These are phyloP conservation scores for Hypoxylon sp. DNA, from an alignment of 2,329 filamentous ascomycete species.

Conservation along the genomic window DNA sequence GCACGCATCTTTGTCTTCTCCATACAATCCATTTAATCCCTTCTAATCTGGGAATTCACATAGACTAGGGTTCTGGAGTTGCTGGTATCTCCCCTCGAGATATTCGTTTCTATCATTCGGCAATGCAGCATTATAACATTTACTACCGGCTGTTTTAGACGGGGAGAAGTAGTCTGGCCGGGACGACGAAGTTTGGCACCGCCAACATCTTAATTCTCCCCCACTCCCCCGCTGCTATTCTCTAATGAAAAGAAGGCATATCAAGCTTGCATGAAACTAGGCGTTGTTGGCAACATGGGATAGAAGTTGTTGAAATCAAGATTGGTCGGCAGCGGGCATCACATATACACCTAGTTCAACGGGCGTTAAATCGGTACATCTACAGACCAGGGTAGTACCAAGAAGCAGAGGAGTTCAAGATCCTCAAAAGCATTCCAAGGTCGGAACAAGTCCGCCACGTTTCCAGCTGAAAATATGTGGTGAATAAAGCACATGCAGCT, in stretches of 20 bases:
- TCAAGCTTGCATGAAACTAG: constrained; percentile 50
- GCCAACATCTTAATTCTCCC: constrained; percentile 22
- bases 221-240: constrained; percentile 29
- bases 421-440: constrained; percentile 22
- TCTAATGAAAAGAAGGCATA: constrained; percentile 45
- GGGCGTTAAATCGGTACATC: constrained; percentile 38
- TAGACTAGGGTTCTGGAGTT: constrained; percentile 55
- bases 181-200: constrained; percentile 21
- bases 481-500: constrained; percentile 36
- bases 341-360: constrained; percentile 32
- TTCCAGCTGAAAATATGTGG: constrained; percentile 30
- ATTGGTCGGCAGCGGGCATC: constrained; percentile 42
- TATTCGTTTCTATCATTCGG: constrained; percentile 37
- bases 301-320: constrained; percentile 48
- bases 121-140: constrained; percentile 40
- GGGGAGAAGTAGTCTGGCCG: constrained; percentile 20
- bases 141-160: constrained; percentile 30
- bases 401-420: constrained; percentile 23
- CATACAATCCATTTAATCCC: constrained; percentile 43
- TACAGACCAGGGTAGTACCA: constrained; percentile 30
- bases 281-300: constrained; percentile 52
- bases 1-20: constrained; percentile 32
- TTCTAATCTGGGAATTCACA: constrained; percentile 49
- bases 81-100: constrained; percentile 45
- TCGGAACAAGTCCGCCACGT: constrained; percentile 30